These are phyloP conservation scores for Andrographis paniculata DNA, from an alignment of 305 asterid genomes.

Conservation along the genomic window DNA sequence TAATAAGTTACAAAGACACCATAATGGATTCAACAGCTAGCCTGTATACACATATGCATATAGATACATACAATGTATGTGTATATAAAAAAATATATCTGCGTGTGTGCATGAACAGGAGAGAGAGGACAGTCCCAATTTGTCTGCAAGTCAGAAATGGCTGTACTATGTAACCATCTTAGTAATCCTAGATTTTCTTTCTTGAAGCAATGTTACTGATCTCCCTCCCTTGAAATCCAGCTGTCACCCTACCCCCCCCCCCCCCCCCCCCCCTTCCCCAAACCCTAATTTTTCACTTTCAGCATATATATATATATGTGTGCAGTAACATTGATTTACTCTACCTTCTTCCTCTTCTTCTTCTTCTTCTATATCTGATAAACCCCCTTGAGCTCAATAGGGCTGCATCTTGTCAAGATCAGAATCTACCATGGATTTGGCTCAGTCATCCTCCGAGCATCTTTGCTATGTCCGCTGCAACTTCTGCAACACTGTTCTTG, in stretches of 20 bases:
- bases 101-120: neutral
- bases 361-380: neutral
- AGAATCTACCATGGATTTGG: constrained; percentile 45
- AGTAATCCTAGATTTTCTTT: constrained; percentile 33
- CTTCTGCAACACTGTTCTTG: constrained; percentile 94
- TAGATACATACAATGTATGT: neutral
- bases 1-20: too few relatives aligned
- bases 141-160: constrained; percentile 35
- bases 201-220: constrained; percentile 14
- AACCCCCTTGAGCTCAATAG: too few relatives aligned
- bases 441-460: constrained; percentile 70
- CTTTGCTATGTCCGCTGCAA: constrained; percentile 93
- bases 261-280: constrained; percentile 16
- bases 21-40: too few relatives aligned
- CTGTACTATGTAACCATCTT: constrained; percentile 18
- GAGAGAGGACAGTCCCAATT: constrained; percentile 13
- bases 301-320: constrained; percentile 2
- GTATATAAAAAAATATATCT: neutral
- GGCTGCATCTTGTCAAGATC: too few relatives aligned
- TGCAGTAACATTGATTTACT: neutral
- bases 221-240: constrained; percentile 14
- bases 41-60: neutral
- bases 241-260: constrained; percentile 6
- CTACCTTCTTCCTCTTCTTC: constrained; percentile 17
- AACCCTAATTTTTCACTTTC: constrained; percentile 25